Evolutionary conservation across 2,329 filamentous ascomycete genomes (phyloP).

Genomic region (Xylaria sp.): DNA sequence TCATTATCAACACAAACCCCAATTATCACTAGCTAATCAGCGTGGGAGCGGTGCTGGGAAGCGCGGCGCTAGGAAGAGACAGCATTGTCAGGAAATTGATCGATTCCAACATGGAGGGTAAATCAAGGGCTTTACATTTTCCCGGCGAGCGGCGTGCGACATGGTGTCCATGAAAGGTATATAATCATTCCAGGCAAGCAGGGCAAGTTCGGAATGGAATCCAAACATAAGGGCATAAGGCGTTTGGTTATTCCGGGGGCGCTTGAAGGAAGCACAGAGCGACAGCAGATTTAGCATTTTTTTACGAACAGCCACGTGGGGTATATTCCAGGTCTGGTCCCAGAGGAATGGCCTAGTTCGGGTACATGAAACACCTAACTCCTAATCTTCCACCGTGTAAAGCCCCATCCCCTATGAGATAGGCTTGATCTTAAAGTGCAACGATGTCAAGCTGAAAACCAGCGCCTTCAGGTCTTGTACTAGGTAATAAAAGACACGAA

Average conservation of each 20-base stretch:
- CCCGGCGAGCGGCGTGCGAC: conserved; percentile 23
- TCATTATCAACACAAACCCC: conserved; percentile 16
- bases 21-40: conserved; percentile 26
- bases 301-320: conserved; percentile 42
- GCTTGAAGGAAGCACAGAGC: conserved; percentile 29
- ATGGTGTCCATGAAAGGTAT: conserved; percentile 14
- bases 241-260: conserved; percentile 32
- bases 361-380: conserved; percentile 40
- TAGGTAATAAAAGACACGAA: conserved; percentile 98
- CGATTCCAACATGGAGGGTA: conserved; percentile 17
- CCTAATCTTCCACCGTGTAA: conserved; percentile 17
- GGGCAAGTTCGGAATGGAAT: conserved; percentile 22
- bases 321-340: conserved; percentile 44
- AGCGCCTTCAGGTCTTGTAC: conserved; percentile 97
- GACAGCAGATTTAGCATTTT: conserved; percentile 37
- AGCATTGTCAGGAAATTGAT: conserved; percentile 25
- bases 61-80: neutral
- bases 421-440: conserved; percentile 97
- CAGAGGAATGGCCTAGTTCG: conserved; percentile 40
- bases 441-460: conserved; percentile 93
- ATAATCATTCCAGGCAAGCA: conserved; percentile 13
- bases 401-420: conserved; percentile 60
- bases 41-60: conserved; percentile 7
- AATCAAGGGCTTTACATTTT: conserved; percentile 18
- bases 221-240: conserved; percentile 31